A percentile compares a stretch with the other conserved stretches of the same genome.
Evolutionary conservation across 2,329 filamentous ascomycete genomes (phyloP).

Genomic region (Cryphonectria nitschkei): DNA sequence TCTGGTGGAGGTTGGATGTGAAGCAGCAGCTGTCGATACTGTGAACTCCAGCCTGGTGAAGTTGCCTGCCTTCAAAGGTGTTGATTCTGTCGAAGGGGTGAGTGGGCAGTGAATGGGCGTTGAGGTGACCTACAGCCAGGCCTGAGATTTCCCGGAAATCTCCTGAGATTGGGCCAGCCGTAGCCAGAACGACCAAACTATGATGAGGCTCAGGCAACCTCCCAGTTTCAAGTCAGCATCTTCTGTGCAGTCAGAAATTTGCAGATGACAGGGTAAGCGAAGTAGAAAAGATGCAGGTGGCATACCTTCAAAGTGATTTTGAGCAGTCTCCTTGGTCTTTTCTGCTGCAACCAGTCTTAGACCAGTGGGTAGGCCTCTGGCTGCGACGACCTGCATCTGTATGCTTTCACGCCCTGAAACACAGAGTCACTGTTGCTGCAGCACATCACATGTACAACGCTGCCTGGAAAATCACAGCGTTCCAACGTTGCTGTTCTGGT

Average conservation of each 20-base stretch:
- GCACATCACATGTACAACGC: background rate
- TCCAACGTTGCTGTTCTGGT: background rate
- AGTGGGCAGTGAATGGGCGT: background rate
- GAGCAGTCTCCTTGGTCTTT: background rate
- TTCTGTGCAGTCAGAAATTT: background rate
- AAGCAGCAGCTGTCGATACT: background rate
- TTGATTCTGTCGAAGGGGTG: background rate
- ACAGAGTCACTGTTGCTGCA: background rate
- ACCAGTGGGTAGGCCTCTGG: background rate
- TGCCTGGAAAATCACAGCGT: background rate
- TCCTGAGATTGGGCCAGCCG: background rate
- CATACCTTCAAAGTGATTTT: background rate
- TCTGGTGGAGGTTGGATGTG: background rate
- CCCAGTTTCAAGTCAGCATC: background rate
- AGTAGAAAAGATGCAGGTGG: background rate
- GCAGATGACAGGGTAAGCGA: background rate
- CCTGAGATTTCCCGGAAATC: background rate
- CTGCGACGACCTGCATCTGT: background rate
- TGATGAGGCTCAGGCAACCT: background rate
- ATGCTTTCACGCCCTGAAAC: constrained; percentile 1
- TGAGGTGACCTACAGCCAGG: background rate
- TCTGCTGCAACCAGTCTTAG: background rate
- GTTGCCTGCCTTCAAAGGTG: background rate
- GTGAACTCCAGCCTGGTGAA: background rate
- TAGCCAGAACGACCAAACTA: background rate